Evolutionary conservation across 768 basidiomycete genomes (phyloP), one percentile per base, ranked within the genome.

Genomic region (Podaxis sp.): DNA sequence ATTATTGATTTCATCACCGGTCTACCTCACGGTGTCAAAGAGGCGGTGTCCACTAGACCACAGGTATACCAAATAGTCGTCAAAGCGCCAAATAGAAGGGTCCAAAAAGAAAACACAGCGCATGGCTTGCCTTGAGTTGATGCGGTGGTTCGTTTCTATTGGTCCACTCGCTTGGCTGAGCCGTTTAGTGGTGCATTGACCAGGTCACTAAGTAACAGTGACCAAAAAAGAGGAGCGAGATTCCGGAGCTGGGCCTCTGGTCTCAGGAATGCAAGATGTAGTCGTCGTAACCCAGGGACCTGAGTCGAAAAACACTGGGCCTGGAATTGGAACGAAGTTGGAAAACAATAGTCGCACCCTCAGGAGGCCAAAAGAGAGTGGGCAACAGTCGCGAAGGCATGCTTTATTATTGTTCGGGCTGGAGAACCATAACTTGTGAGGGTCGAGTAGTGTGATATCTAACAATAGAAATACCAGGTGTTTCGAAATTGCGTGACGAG

Each of bases 11-110:
- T 55, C 37, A 38, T 27, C 25, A n/a, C 41, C 41, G 4, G 43
- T 17, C 15, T n/a, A 41, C 59, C 51, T 53, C 59, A n/a, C 54
- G 38, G 51, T 60, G 51, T 43, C 59, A 22, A 60, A 60, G 51
- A 38, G 40, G 17, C 27, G 29, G 55, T 4, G 53, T 36, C 53
- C 27, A 22, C 33, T 38, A 17, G n/a, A 15, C 15, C 29, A 36
- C 33, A 54, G 33, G 52, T 54, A 54, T 17, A 17, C 27, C 17
- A 22, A 37, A 36, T 11, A 37, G 43, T 54, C 29, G 52, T 17
- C 33, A 17, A 33, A 53, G n/a, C 27, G 4, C 24, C 22, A 33
- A 54, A 54, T 54, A 33, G 52, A 33, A 54, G n/a, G 49, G 29
- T 3, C 52, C 27, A n/a, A 54, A 54, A 33, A 22, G 52, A 33